Evolutionary conservation across 352 stramenopile genomes (phyloP).

Genomic region (Elongisporangium senticosum): DNA sequence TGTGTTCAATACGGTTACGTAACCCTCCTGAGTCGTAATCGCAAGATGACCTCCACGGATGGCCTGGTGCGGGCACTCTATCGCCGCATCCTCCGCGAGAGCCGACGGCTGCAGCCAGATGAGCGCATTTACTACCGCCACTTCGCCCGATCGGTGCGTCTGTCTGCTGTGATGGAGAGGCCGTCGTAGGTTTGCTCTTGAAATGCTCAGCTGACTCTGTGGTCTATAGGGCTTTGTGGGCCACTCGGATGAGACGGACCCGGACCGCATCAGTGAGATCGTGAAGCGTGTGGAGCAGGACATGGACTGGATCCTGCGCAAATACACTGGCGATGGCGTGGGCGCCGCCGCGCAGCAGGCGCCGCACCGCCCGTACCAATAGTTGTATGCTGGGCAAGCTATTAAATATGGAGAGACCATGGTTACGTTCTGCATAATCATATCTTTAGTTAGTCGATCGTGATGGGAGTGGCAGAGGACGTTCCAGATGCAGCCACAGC

Average conservation of each 20-base stretch:
- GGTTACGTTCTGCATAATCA: background rate
- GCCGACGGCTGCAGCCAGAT: conserved; percentile 29
- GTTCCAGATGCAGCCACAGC: background rate
- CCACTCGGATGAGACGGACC: conserved; percentile 28
- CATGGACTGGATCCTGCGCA: conserved; percentile 41
- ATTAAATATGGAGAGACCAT: background rate
- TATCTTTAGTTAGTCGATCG: background rate
- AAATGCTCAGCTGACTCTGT: background rate
- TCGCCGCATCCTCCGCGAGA: conserved; percentile 36
- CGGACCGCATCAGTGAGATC: conserved; percentile 26
- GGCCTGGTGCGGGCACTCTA: conserved; percentile 23
- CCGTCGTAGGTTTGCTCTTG: background rate
- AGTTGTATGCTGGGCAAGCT: background rate
- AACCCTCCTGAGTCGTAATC: background rate
- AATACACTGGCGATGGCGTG: conserved; percentile 23
- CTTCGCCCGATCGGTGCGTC: conserved; percentile 32
- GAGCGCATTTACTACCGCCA: conserved; percentile 37
- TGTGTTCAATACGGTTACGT: background rate
- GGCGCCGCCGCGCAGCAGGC: background rate
- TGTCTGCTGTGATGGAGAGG: background rate
- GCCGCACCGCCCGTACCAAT: background rate
- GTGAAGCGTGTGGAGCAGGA: conserved; percentile 29
- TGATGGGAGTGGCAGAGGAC: background rate
- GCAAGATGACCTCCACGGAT: background rate
- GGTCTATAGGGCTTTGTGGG: conserved; percentile 24